phyloP scores from a whole-genome alignment of 2,329 filamentous ascomycete species.

The Decorospora gaudefroyi region DNA sequence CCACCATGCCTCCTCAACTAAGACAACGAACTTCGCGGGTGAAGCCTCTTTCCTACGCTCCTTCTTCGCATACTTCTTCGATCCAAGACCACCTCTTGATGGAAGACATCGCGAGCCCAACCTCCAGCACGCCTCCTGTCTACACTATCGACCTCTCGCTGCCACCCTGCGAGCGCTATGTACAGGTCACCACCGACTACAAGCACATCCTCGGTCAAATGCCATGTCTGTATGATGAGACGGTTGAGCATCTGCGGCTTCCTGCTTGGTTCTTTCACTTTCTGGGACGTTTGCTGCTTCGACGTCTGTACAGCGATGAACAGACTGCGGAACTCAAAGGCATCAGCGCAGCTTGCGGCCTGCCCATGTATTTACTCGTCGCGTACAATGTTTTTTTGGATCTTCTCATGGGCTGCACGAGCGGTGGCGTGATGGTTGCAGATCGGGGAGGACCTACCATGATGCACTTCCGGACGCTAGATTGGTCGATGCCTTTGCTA shows the following conservation, averaged over 20 bases:
- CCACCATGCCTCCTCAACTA: constrained; percentile 6
- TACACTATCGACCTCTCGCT: constrained; percentile 61
- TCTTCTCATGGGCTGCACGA: constrained; percentile 67
- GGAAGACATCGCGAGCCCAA: not conserved
- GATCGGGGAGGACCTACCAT: constrained; percentile 43
- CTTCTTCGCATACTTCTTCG: not conserved
- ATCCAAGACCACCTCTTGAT: not conserved
- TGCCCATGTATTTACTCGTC: constrained; percentile 64
- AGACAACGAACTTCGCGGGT: constrained; percentile 6
- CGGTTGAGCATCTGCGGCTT: constrained; percentile 44
- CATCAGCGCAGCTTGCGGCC: constrained; percentile 56
- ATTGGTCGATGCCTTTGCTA: constrained; percentile 54
- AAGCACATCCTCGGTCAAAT: constrained; percentile 52
- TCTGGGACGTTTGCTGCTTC: constrained; percentile 55
- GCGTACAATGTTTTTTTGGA: constrained; percentile 67
- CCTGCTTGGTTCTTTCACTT: constrained; percentile 20
- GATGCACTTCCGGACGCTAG: constrained; percentile 60
- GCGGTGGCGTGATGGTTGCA: constrained; percentile 53
- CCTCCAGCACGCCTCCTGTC: constrained; percentile 35
- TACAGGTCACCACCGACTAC: constrained; percentile 54
- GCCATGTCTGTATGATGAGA: constrained; percentile 56
- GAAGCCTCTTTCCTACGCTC: constrained; percentile 1
- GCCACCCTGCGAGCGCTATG: constrained; percentile 58
- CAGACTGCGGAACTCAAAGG: constrained; percentile 66
- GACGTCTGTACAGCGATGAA: constrained; percentile 58